phyloP scores from a whole-genome alignment of 148 eudicot genomes.

The Agrostemma githago region DNA sequence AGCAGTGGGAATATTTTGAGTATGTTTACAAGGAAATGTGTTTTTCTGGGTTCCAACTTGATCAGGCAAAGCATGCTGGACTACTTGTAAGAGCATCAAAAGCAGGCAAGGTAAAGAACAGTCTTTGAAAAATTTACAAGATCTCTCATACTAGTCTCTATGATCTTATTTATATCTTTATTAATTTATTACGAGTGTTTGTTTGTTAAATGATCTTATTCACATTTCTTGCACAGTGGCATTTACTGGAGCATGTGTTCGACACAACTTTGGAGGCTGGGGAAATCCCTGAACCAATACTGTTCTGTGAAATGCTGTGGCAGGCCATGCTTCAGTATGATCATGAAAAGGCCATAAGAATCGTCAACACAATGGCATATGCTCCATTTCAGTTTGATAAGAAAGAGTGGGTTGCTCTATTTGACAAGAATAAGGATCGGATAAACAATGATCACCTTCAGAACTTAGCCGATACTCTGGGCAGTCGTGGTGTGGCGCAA shows the following conservation, averaged over 20 bases:
- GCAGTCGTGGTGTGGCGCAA: slow-evolving; percentile 25
- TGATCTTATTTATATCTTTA: too few relatives aligned
- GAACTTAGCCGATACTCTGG: slow-evolving; percentile 37
- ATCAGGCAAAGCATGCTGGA: slow-evolving; percentile 50
- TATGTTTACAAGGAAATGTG: slow-evolving; percentile 81
- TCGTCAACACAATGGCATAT: slow-evolving; percentile 52
- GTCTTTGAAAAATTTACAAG: not conserved
- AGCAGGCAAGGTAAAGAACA: slow-evolving; percentile 74
- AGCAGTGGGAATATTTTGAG: slow-evolving; percentile 95
- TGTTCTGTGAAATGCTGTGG: slow-evolving; percentile 68
- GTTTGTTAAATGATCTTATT: not conserved
- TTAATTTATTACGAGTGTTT: too few relatives aligned
- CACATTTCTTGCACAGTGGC: slow-evolving; percentile 43
- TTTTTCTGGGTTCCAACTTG: slow-evolving; percentile 54
- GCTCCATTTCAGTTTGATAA: slow-evolving; percentile 71
- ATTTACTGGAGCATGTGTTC: slow-evolving; percentile 83
- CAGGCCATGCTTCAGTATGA: slow-evolving; percentile 44
- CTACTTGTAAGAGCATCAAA: slow-evolving; percentile 76
- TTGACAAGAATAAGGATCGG: slow-evolving; percentile 56
- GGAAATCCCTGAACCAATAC: slow-evolving; percentile 56
- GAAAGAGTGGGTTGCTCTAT: slow-evolving; percentile 59
- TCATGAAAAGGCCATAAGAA: slow-evolving; percentile 40
- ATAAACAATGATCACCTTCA: slow-evolving; percentile 37
- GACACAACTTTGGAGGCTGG: slow-evolving; percentile 67
- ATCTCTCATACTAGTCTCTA: not conserved